Evolutionary conservation across 495 filamentous ascomycete species (phyloP).

Genomic region (Rostrohypoxylon terebratum): DNA sequence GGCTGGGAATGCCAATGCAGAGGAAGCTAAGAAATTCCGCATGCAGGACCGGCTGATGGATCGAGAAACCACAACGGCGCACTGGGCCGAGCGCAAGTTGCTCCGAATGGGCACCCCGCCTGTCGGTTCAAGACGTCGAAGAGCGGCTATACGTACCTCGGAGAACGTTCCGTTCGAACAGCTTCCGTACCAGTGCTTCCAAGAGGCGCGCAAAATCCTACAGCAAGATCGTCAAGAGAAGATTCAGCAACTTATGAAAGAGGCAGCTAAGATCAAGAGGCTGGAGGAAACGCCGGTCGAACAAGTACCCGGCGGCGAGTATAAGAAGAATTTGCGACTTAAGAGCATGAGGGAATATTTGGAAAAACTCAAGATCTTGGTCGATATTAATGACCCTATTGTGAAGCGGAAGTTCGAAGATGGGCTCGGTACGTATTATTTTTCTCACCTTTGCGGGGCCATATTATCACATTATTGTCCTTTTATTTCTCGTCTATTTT

Average conservation of each 20-base stretch:
- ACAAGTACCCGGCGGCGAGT: conserved; percentile 68
- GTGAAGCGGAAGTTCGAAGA: conserved; percentile 97
- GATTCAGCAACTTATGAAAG: conserved; percentile 69
- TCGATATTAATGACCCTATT: conserved; percentile 94
- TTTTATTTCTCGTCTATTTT: neutral
- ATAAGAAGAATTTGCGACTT: conserved; percentile 71
- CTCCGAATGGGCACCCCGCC: conserved; percentile 68
- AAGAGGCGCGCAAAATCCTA: conserved; percentile 89
- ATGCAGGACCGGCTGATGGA: conserved; percentile 48
- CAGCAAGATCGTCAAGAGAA: conserved; percentile 85
- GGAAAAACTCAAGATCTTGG: conserved; percentile 85
- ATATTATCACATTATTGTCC: neutral
- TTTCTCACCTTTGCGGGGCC: conserved; percentile 5
- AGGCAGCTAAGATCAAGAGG: conserved; percentile 68
- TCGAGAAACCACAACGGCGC: conserved; percentile 51
- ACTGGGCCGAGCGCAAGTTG: conserved; percentile 69
- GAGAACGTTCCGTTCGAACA: conserved; percentile 88
- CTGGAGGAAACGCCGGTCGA: conserved; percentile 69
- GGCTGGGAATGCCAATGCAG: conserved; percentile 5
- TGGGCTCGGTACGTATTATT: conserved; percentile 74
- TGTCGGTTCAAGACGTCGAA: conserved; percentile 84
- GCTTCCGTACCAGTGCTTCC: conserved; percentile 95
- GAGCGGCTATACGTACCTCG: conserved; percentile 76
- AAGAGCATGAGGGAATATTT: conserved; percentile 77
- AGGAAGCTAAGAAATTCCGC: conserved; percentile 21